A percentile compares a stretch with the other conserved stretches of the same genome.
Evolutionary conservation across 2,329 filamentous ascomycete species (phyloP).

Genomic region (Phoma sp.): DNA sequence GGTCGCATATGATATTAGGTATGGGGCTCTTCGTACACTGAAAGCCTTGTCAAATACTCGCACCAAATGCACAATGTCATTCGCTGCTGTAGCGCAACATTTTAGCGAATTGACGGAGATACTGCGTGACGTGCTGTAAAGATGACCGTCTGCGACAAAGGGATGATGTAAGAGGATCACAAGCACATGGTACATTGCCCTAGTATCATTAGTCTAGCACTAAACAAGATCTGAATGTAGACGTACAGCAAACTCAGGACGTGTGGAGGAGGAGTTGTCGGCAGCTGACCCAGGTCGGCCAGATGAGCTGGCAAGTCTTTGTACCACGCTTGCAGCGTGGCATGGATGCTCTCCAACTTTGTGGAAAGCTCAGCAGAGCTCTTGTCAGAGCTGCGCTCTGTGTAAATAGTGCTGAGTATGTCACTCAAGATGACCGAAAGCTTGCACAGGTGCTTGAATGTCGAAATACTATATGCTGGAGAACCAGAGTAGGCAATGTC

Average conservation of each 20-base stretch:
- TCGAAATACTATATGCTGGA: constrained; percentile 53
- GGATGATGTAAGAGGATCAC: constrained; percentile 62
- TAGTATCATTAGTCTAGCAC: constrained; percentile 8
- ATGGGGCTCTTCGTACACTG: constrained; percentile 56
- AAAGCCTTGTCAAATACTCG: constrained; percentile 55
- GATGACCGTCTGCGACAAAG: constrained; percentile 58
- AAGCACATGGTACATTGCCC: constrained; percentile 58
- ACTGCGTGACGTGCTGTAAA: constrained; percentile 50
- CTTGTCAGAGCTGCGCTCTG: constrained; percentile 45
- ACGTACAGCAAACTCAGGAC: constrained; percentile 35
- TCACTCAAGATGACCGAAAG: constrained; percentile 57
- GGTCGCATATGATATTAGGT: constrained; percentile 62
- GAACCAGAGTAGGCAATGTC: constrained; percentile 41
- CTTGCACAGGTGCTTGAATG: constrained; percentile 51
- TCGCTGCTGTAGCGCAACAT: constrained; percentile 56
- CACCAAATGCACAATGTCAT: constrained; percentile 53
- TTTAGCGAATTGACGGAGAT: constrained; percentile 53
- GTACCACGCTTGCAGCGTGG: constrained; percentile 53
- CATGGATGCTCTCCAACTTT: constrained; percentile 49
- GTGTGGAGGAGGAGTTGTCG: constrained; percentile 46
- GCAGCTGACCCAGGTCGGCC: constrained; percentile 41
- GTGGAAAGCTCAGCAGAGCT: constrained; percentile 45
- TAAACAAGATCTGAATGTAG: no score
- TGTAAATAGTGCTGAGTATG: constrained; percentile 46
- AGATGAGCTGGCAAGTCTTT: constrained; percentile 52